These are phyloP conservation scores for Penicillium nucicola DNA, from an alignment of 495 filamentous ascomycete species.

Conservation along the genomic window DNA sequence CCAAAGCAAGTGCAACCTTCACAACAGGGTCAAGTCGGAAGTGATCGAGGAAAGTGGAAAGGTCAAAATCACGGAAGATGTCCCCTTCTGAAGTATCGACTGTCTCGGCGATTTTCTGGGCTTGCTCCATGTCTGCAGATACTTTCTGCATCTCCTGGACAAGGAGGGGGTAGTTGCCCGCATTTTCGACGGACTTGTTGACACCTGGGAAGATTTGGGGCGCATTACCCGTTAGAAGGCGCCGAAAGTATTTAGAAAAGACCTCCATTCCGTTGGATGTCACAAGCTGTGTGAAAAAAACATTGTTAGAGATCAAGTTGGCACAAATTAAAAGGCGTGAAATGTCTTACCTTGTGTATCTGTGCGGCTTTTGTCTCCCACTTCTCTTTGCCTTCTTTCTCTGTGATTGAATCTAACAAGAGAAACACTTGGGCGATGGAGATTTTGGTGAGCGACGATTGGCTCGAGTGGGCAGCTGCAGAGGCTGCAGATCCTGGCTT, in stretches of 20 bases:
- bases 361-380: slow-evolving; percentile 91
- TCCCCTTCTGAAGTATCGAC: slow-evolving; percentile 85
- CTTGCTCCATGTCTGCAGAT: slow-evolving; percentile 71
- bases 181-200: slow-evolving; percentile 66
- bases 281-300: slow-evolving; percentile 59
- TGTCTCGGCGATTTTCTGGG: slow-evolving; percentile 86
- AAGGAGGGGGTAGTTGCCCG: slow-evolving; percentile 77
- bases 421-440: slow-evolving; percentile 93
- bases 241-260: slow-evolving; percentile 86
- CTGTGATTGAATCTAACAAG: slow-evolving; percentile 87
- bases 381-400: slow-evolving; percentile 85
- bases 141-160: slow-evolving; percentile 84
- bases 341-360: slow-evolving; percentile 72
- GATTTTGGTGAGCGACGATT: slow-evolving; percentile 69
- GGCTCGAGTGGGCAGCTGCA: slow-evolving; percentile 40
- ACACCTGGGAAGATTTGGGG: slow-evolving; percentile 77
- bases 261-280: slow-evolving; percentile 97
- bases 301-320: slow-evolving; percentile 10
- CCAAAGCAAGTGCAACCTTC: slow-evolving; percentile 84
- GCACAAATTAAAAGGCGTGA: not conserved
- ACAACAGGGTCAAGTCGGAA: slow-evolving; percentile 86
- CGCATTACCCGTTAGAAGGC: slow-evolving; percentile 80
- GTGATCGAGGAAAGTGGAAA: slow-evolving; percentile 87
- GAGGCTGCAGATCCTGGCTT: slow-evolving; percentile 45
- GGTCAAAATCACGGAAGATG: slow-evolving; percentile 89